These are phyloP conservation scores for Orbilia brochopaga DNA, from an alignment of 2,329 filamentous ascomycete species.

Conservation along the genomic window DNA sequence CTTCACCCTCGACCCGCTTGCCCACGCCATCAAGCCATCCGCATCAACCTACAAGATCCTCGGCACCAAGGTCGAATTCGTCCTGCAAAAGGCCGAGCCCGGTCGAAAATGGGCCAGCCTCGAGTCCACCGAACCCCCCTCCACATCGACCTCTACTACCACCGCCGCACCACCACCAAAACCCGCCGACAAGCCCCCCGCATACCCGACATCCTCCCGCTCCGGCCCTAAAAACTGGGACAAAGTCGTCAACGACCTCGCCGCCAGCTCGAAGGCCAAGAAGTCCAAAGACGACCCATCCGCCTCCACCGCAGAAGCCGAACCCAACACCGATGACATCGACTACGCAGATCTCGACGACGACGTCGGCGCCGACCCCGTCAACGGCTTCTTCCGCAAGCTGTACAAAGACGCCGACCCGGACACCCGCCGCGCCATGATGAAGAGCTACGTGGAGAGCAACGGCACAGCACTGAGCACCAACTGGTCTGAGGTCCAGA, in stretches of 20 bases:
- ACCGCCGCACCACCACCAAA: slow-evolving; percentile 42
- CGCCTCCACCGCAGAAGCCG: slow-evolving; percentile 56
- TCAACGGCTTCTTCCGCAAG: slow-evolving; percentile 87
- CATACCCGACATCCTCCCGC: slow-evolving; percentile 86
- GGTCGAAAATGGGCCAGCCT: slow-evolving; percentile 72
- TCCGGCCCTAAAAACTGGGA: slow-evolving; percentile 92
- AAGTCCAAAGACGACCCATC: slow-evolving; percentile 42
- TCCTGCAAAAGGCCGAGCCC: slow-evolving; percentile 69
- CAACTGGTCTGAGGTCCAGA: slow-evolving; percentile 82
- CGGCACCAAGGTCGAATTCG: slow-evolving; percentile 79
- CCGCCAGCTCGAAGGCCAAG: slow-evolving; percentile 58
- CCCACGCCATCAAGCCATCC: slow-evolving; percentile 67
- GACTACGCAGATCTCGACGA: slow-evolving; percentile 62
- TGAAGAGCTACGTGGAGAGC: slow-evolving; percentile 95
- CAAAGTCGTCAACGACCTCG: slow-evolving; percentile 67
- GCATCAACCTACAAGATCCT: slow-evolving; percentile 70
- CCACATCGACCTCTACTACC: slow-evolving; percentile 51
- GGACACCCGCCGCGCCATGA: slow-evolving; percentile 90
- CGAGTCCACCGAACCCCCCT: slow-evolving; percentile 59
- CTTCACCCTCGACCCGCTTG: slow-evolving; percentile 69
- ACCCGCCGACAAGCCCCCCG: slow-evolving; percentile 60
- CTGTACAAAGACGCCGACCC: slow-evolving; percentile 77
- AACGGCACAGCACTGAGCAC: slow-evolving; percentile 92
- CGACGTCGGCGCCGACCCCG: slow-evolving; percentile 67
- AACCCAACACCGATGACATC: slow-evolving; percentile 56